phyloP scores from a whole-genome alignment of 2,329 filamentous ascomycete species.

The Ceratocystis diversiconidia region DNA sequence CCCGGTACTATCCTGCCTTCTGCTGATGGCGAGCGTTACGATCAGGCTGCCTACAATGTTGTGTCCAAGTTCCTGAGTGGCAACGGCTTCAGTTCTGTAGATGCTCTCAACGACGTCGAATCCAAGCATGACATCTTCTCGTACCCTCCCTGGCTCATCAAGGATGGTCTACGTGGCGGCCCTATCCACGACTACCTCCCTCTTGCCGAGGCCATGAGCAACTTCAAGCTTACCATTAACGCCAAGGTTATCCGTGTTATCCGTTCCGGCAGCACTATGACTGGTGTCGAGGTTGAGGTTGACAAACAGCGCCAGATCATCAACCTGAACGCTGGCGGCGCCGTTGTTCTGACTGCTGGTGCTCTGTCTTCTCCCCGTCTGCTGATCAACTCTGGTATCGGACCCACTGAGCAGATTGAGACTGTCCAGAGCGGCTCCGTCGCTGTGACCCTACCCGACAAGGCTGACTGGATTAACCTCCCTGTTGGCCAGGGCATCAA shows the following conservation, averaged over 20 bases:
- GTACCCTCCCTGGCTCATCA: conserved; percentile 53
- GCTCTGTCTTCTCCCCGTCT: conserved; percentile 57
- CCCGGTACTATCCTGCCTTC: conserved; percentile 54
- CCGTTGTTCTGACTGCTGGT: conserved; percentile 43
- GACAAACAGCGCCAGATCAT: conserved; percentile 32
- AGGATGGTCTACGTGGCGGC: conserved; percentile 50
- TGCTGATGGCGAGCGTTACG: conserved; percentile 49
- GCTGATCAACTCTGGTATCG: conserved; percentile 53
- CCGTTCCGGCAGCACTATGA: conserved; percentile 47
- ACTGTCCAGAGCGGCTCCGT: conserved; percentile 37
- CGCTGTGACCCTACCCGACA: conserved; percentile 36
- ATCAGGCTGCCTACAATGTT: conserved; percentile 50
- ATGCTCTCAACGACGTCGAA: conserved; percentile 44
- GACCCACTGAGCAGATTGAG: conserved; percentile 43
- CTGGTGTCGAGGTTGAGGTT: conserved; percentile 51
- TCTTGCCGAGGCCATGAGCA: conserved; percentile 40
- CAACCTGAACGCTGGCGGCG: conserved; percentile 31
- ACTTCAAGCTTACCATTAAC: conserved; percentile 54
- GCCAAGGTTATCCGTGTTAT: conserved; percentile 52
- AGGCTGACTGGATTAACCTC: conserved; percentile 40
- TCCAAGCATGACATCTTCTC: conserved; percentile 52
- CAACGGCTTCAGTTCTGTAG: conserved; percentile 44
- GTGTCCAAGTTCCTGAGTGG: conserved; percentile 44
- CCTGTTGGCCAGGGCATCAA: conserved; percentile 46
- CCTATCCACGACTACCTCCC: conserved; percentile 59